Conservation (phyloP, 2,329 filamentous ascomycete species). For the Monosporascus sp. region DNA sequence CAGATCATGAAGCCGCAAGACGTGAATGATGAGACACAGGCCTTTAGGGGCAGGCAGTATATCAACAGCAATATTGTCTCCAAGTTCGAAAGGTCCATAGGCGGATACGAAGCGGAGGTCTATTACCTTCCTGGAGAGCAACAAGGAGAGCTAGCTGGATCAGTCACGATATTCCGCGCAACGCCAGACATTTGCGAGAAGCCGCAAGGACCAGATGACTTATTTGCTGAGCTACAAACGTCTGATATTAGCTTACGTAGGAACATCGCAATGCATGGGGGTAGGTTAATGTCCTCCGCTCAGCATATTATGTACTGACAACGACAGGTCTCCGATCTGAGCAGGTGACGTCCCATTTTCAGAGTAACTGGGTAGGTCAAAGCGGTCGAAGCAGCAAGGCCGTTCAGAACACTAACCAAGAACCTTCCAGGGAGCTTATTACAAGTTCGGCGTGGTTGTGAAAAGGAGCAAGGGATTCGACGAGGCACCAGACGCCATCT, state of each 20-base stretch:
- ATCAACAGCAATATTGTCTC: background rate
- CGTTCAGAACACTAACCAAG: conserved; percentile 18
- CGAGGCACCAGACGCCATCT: conserved; percentile 41
- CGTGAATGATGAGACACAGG: conserved; percentile 12
- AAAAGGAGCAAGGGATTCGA: conserved; percentile 40
- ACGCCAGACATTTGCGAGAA: conserved; percentile 45
- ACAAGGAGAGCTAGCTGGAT: conserved; percentile 37
- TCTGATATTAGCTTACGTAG: conserved; percentile 41
- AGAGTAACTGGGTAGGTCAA: conserved; percentile 44
- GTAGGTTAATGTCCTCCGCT: conserved; percentile 23
- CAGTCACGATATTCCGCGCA: conserved; percentile 51
- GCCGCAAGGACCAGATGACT: conserved; percentile 50
- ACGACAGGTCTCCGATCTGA: conserved; percentile 29
- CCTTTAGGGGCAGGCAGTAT: background rate
- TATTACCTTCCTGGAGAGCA: conserved; percentile 41
- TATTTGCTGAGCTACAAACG: background rate
- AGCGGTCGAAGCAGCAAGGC: background rate
- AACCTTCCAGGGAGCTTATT: conserved; percentile 49
- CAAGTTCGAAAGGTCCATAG: conserved; percentile 5
- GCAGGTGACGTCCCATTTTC: conserved; percentile 45
- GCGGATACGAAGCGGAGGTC: conserved; percentile 24
- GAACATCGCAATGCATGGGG: conserved; percentile 28
- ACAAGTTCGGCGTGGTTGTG: conserved; percentile 59
- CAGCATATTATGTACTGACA: conserved; percentile 18
- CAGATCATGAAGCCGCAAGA: conserved; percentile 10